phyloP scores from a whole-genome alignment of 2,329 filamentous ascomycete genomes.

The Colletotrichum sidae region DNA sequence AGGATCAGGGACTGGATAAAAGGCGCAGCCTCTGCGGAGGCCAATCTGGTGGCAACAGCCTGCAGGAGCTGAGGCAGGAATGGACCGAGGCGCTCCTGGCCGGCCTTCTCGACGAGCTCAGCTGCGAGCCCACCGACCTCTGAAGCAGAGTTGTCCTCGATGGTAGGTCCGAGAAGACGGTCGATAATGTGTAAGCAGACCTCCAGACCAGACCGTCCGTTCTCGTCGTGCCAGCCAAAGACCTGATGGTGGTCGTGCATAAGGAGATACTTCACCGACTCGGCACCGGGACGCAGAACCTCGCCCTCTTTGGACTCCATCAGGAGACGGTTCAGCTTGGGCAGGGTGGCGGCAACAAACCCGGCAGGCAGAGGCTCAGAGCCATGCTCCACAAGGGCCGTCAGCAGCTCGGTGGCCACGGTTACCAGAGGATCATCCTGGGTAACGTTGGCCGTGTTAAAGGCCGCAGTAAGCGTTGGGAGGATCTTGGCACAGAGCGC shows the following conservation, averaged over 20 bases:
- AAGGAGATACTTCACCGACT: constrained; percentile 89
- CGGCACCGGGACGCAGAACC: constrained; percentile 85
- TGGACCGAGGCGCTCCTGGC: constrained; percentile 88
- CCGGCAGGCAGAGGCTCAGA: constrained; percentile 87
- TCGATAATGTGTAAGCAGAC: constrained; percentile 93
- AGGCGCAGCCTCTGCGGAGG: constrained; percentile 82
- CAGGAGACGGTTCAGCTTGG: constrained; percentile 85
- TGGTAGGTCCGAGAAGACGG: constrained; percentile 81
- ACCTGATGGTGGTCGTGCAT: constrained; percentile 91
- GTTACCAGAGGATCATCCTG: constrained; percentile 87
- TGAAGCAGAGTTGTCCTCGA: constrained; percentile 95
- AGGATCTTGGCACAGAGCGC: constrained; percentile 87
- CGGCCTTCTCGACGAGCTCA: constrained; percentile 94
- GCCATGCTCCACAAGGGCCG: constrained; percentile 83
- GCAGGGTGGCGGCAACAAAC: constrained; percentile 86
- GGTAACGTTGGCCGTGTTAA: constrained; percentile 88
- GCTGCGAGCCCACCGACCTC: constrained; percentile 95
- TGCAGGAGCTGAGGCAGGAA: constrained; percentile 89
- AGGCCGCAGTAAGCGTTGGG: constrained; percentile 87
- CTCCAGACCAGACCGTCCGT: constrained; percentile 85
- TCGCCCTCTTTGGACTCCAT: constrained; percentile 89
- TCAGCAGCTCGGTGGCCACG: constrained; percentile 81
- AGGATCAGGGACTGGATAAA: constrained; percentile 97
- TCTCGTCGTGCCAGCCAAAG: constrained; percentile 85
- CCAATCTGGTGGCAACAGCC: constrained; percentile 87